A percentile compares a stretch with the other conserved stretches of the same genome.
Evolutionary conservation across 2,329 filamentous ascomycete species (phyloP).

Genomic region (Sarocladiaceae sp.): DNA sequence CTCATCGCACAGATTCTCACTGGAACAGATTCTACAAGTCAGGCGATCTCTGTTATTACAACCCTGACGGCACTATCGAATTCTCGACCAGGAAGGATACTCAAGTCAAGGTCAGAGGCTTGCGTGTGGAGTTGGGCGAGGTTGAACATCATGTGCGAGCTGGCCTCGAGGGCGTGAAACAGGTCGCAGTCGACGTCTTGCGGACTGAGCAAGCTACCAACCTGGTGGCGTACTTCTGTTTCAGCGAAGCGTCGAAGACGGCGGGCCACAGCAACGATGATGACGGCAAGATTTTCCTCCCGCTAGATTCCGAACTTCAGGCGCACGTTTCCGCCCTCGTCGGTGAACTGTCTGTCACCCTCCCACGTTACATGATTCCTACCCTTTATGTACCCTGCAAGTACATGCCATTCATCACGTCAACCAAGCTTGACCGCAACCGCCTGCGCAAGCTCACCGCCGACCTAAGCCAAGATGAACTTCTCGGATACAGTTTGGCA

Average conservation of each 20-base stretch:
- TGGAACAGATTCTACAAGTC: conserved; percentile 9
- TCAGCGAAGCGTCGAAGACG: neutral
- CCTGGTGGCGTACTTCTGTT: conserved; percentile 3
- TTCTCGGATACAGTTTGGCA: no score
- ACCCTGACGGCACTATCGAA: conserved; percentile 1
- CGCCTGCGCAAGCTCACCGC: no score
- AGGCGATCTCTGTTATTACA: conserved; percentile 3
- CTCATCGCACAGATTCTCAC: no score
- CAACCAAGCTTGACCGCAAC: no score
- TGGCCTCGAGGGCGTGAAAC: neutral
- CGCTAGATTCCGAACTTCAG: conserved; percentile 9
- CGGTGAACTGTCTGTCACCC: conserved; percentile 9
- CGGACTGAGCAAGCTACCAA: neutral
- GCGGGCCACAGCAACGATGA: neutral
- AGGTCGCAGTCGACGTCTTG: conserved; percentile 6
- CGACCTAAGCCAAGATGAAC: no score
- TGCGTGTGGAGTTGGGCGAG: conserved; percentile 9
- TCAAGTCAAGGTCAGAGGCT: conserved; percentile 10
- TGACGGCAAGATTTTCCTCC: conserved; percentile 11
- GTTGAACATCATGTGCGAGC: conserved; percentile 6
- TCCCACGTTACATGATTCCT: conserved; percentile 17
- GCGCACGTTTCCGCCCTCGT: conserved; percentile 13
- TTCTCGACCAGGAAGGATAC: conserved; percentile 5
- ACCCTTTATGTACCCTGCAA: conserved; percentile 15
- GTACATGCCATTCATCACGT: conserved; percentile 16